A percentile compares a stretch with the other conserved stretches of the same genome.
Evolutionary conservation across 1,284 basidiomycete genomes (phyloP).

Genomic region (Tranzscheliella williamsii): DNA sequence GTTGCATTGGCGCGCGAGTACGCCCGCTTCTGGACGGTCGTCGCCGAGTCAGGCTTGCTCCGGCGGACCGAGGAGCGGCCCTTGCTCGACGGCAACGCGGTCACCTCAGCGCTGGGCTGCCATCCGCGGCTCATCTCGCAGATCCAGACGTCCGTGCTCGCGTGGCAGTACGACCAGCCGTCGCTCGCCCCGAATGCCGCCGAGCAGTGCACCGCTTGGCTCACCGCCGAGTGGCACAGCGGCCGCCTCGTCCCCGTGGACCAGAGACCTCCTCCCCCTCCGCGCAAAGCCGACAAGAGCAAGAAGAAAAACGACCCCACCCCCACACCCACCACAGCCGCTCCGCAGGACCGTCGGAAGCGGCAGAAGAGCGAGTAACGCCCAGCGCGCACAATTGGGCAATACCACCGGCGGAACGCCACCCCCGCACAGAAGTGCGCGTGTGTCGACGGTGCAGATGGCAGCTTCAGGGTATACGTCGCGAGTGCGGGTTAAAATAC

Average conservation of each 20-base stretch:
- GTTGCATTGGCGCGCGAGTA: conserved; percentile 16
- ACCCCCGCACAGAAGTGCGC: no score
- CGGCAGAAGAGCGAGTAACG: conserved; percentile 42
- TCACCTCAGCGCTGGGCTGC: conserved; percentile 32
- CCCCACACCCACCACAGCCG: not conserved
- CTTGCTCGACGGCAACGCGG: conserved; percentile 46
- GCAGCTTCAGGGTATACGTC: no score
- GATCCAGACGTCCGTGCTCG: conserved; percentile 44
- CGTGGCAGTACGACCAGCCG: conserved; percentile 45
- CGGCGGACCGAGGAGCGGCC: conserved; percentile 35
- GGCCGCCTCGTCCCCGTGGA: conserved; percentile 46
- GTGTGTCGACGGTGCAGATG: no score
- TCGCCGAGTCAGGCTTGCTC: conserved; percentile 17
- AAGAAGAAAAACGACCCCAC: conserved; percentile 20
- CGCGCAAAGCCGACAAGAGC: conserved; percentile 18
- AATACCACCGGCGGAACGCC: no score
- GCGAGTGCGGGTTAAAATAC: no score
- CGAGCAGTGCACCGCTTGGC: conserved; percentile 32
- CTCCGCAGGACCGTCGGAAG: conserved; percentile 15
- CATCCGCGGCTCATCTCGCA: conserved; percentile 38
- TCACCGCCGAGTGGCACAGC: conserved; percentile 41
- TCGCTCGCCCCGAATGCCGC: not conserved
- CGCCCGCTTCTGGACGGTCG: conserved; percentile 29
- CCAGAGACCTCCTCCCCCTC: conserved; percentile 22
- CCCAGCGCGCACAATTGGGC: no score